A percentile compares a stretch with the other conserved stretches of the same genome.
phyloP scores from a whole-genome alignment of 805 yeast genomes.

The Hanseniaspora lachancei region DNA sequence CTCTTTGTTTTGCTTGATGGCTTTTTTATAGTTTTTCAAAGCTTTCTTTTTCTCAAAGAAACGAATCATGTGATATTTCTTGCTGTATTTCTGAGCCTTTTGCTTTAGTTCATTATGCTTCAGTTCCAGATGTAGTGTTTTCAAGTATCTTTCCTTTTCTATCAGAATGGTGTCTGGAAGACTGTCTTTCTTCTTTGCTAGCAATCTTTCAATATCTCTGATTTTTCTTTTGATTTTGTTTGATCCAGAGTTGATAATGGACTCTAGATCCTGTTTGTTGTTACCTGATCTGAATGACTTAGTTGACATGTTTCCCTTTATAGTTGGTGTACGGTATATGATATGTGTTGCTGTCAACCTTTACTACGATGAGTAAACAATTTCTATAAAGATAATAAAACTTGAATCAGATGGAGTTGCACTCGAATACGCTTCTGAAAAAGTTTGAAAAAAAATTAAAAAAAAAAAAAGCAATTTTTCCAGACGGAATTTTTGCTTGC shows the following conservation, averaged over 20 bases:
- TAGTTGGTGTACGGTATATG: background rate
- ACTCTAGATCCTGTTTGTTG: constrained; percentile 27
- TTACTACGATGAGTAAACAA: background rate
- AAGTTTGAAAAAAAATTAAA: background rate
- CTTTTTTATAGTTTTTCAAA: constrained; percentile 46
- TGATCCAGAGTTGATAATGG: constrained; percentile 28
- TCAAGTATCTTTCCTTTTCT: constrained; percentile 64
- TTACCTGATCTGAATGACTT: constrained; percentile 13
- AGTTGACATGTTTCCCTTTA: background rate
- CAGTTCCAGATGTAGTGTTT: constrained; percentile 49
- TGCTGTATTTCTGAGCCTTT: constrained; percentile 40
- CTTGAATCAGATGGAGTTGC: too few relatives aligned
- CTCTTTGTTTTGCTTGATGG: constrained; percentile 21
- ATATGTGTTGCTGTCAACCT: too few relatives aligned
- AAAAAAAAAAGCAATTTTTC: constrained; percentile 1
- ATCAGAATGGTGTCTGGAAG: constrained; percentile 52
- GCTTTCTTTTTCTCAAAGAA: constrained; percentile 88
- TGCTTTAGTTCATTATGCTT: constrained; percentile 33
- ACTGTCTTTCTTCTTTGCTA: constrained; percentile 39
- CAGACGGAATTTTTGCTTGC: background rate
- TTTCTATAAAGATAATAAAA: background rate
- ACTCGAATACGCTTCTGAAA: background rate
- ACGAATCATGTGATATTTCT: constrained; percentile 83
- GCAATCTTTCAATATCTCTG: constrained; percentile 67
- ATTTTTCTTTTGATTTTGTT: constrained; percentile 69